phyloP scores from a whole-genome alignment of 1,284 basidiomycete species.

The Cutaneotrichosporon mucoides region DNA sequence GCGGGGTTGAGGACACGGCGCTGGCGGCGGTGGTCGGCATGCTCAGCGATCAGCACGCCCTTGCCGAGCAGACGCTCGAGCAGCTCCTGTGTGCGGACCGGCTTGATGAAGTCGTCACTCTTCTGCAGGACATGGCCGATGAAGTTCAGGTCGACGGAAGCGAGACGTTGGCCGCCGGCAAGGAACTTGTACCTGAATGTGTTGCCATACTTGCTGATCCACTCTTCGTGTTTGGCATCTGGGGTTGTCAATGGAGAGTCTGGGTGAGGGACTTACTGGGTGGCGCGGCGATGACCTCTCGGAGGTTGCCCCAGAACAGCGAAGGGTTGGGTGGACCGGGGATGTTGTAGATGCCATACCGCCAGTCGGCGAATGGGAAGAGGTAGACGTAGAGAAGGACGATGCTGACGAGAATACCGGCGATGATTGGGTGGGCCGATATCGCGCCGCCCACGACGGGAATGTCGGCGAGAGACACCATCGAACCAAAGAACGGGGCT shows the following conservation, averaged over 20 bases:
- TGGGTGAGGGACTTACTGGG: constrained; percentile 6
- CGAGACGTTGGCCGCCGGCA: constrained; percentile 47
- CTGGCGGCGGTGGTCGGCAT: constrained; percentile 55
- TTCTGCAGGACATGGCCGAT: constrained; percentile 59
- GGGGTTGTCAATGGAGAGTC: too few species aligned
- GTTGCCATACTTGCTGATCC: constrained; percentile 24
- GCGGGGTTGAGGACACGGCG: constrained; percentile 50
- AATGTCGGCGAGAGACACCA: neutral
- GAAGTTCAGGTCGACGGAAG: constrained; percentile 35
- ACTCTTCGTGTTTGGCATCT: constrained; percentile 15
- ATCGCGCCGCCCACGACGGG: neutral
- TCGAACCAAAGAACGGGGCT: neutral
- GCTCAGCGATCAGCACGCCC: constrained; percentile 44
- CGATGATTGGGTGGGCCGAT: neutral
- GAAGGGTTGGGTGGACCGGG: constrained; percentile 19
- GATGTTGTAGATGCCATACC: constrained; percentile 9
- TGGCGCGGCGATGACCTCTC: constrained; percentile 14
- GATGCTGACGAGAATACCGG: neutral
- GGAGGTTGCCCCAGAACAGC: constrained; percentile 24
- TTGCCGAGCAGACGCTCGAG: constrained; percentile 50
- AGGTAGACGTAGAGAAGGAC: constrained; percentile 12
- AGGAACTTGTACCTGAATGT: constrained; percentile 24
- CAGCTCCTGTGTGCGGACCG: constrained; percentile 57
- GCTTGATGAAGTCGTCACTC: constrained; percentile 63
- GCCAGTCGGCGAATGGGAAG: constrained; percentile 5